Conservation (phyloP, 116 monocot genomes). For the Trichopus zeylanicus region DNA sequence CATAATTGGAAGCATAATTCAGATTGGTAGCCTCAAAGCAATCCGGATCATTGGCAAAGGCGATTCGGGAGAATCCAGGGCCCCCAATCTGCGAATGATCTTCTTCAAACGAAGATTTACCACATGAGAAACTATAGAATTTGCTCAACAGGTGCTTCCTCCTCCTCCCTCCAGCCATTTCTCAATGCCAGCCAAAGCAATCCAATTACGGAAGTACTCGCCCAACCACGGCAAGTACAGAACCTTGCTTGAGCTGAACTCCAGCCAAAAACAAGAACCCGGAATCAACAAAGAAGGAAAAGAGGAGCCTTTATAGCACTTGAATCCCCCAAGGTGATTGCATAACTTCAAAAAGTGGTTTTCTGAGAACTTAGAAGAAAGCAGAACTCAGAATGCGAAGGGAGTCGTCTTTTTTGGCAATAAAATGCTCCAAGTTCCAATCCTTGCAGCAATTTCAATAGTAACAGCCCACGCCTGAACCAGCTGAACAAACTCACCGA, state of each 20-base stretch:
- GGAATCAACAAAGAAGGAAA: neutral
- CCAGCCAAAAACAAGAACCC: neutral
- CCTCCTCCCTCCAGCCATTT: conserved; percentile 33
- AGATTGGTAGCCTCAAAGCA: conserved; percentile 27
- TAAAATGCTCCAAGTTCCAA: neutral
- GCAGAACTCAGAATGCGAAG: neutral
- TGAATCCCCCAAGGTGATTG: neutral
- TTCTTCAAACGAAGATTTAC: conserved; percentile 21
- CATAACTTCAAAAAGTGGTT: neutral
- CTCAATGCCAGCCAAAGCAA: neutral
- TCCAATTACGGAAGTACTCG: neutral
- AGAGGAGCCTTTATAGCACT: neutral
- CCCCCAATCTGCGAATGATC: conserved; percentile 50
- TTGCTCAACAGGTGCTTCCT: conserved; percentile 39
- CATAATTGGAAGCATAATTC: conserved; percentile 40
- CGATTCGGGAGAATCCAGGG: conserved; percentile 48
- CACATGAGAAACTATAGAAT: conserved; percentile 42
- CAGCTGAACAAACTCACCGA: neutral
- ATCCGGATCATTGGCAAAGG: conserved; percentile 56
- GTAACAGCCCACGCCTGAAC: neutral
- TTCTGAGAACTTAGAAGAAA: neutral
- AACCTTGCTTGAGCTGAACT: neutral
- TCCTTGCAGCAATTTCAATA: neutral
- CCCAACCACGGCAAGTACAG: neutral
- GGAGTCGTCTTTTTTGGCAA: too few species aligned